Conservation (phyloP, 176 grass and related monocot species). For the Carex pumila region DNA sequence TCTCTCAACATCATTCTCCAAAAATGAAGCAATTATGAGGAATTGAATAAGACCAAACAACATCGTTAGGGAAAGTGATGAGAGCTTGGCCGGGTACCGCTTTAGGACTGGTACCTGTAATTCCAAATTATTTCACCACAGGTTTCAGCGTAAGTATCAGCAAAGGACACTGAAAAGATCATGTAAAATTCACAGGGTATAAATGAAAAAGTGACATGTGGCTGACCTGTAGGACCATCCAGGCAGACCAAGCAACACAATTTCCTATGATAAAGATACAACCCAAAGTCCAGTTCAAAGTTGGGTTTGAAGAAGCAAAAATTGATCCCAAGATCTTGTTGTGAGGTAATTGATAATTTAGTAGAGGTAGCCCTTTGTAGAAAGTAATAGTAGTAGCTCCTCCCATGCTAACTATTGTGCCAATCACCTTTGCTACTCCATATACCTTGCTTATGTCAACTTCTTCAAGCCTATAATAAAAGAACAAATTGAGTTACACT, state of each 20-base stretch:
- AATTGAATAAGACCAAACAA: constrained; percentile 54
- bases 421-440: constrained; percentile 55
- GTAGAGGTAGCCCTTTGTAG: constrained; percentile 53
- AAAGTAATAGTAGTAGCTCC: constrained; percentile 65
- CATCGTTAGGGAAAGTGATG: constrained; percentile 35
- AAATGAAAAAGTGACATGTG: background rate
- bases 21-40: constrained; percentile 38
- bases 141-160: background rate
- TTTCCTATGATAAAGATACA: constrained; percentile 60
- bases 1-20: constrained; percentile 37
- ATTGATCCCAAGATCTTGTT: constrained; percentile 7
- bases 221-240: constrained; percentile 68
- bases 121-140: constrained; percentile 13
- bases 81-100: constrained; percentile 56
- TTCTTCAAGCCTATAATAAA: constrained; percentile 43
- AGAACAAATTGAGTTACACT: background rate
- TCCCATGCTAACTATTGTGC: constrained; percentile 50
- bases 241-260: constrained; percentile 63
- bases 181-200: background rate
- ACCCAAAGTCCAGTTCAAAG: constrained; percentile 59
- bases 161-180: background rate
- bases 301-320: constrained; percentile 28
- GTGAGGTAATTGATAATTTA: constrained; percentile 28
- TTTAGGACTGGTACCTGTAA: constrained; percentile 52
- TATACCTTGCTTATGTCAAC: constrained; percentile 45